These are phyloP conservation scores for Nakazawaea ishiwadae DNA, from an alignment of 805 yeast species.

Conservation along the genomic window DNA sequence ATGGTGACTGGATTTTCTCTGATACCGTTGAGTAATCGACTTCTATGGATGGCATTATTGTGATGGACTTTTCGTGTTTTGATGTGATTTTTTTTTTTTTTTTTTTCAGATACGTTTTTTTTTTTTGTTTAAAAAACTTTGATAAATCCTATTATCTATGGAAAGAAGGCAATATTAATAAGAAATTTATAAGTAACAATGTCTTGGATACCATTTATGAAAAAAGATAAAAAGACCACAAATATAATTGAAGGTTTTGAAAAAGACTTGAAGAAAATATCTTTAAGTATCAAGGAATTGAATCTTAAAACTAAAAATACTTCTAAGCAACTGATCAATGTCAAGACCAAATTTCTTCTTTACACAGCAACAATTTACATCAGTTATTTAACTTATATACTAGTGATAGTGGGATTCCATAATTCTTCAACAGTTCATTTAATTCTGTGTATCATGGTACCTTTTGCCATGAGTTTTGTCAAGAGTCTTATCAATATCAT, in stretches of 20 bases:
- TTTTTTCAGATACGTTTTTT: neutral
- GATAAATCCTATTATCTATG: too few relatives aligned
- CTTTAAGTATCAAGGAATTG: constrained; percentile 26
- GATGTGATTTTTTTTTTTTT: neutral
- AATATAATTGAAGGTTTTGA: constrained; percentile 30
- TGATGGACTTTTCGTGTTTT: neutral
- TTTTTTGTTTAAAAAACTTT: neutral
- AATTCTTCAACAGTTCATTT: neutral
- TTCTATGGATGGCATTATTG: constrained; percentile 21
- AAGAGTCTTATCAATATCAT: constrained; percentile 15
- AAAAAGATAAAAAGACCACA: constrained; percentile 1
- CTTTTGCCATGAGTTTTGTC: constrained; percentile 14
- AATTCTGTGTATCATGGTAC: constrained; percentile 7
- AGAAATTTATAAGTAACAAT: too few relatives aligned
- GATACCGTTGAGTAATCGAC: constrained; percentile 17
- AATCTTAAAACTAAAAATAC: constrained; percentile 17
- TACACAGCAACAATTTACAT: constrained; percentile 20
- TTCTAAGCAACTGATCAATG: constrained; percentile 3
- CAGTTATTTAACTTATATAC: constrained; percentile 20
- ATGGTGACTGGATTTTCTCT: constrained; percentile 10
- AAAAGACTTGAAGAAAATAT: constrained; percentile 32
- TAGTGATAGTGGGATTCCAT: constrained; percentile 4
- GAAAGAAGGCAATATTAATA: too few relatives aligned
- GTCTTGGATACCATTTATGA: constrained; percentile 21
- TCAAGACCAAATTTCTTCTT: constrained; percentile 6